Percentiles rank a stretch among this genome's conserved stretches.
These are phyloP conservation scores for Diaporthe caulivora DNA, from an alignment of 2,329 filamentous ascomycete genomes.

Conservation along the genomic window DNA sequence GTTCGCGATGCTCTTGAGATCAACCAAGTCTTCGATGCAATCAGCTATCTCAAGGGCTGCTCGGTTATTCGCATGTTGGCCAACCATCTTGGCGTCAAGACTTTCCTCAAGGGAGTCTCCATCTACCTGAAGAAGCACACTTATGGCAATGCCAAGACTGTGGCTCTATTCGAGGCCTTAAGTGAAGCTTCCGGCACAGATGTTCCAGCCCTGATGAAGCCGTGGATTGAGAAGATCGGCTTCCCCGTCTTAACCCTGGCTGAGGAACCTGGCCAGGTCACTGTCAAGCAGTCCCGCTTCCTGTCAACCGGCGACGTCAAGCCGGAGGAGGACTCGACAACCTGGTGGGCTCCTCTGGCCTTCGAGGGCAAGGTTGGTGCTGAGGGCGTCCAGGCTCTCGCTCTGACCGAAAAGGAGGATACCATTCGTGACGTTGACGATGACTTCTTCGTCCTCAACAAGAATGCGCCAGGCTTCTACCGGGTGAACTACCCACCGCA, in stretches of 20 bases:
- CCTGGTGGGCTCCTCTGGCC: constrained; percentile 95
- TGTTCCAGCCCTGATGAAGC: constrained; percentile 87
- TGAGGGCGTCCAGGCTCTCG: constrained; percentile 71
- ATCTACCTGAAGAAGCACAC: constrained; percentile 90
- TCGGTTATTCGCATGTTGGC: constrained; percentile 97
- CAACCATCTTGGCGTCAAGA: constrained; percentile 86
- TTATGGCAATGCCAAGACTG: constrained; percentile 91
- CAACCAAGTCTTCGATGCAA: constrained; percentile 97
- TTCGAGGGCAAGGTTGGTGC: constrained; percentile 81
- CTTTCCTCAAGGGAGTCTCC: constrained; percentile 90
- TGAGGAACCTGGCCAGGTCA: constrained; percentile 86
- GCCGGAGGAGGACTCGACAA: constrained; percentile 89
- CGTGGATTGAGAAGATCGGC: constrained; percentile 96
- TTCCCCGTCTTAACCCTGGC: constrained; percentile 90
- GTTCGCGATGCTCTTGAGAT: constrained; percentile 95
- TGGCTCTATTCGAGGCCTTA: constrained; percentile 90
- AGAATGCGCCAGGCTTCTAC: constrained; percentile 88
- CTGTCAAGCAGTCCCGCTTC: constrained; percentile 88
- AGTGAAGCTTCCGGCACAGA: constrained; percentile 90
- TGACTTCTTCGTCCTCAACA: constrained; percentile 94
- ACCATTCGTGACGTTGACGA: constrained; percentile 81
- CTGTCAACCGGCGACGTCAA: constrained; percentile 91
- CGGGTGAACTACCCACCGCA: constrained; percentile 92
- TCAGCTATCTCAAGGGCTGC: constrained; percentile 96
- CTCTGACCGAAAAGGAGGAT: constrained; percentile 81